Base-by-base conservation (phyloP, 2,329 filamentous ascomycete species). In the Lachnum nothofagi region DNA sequence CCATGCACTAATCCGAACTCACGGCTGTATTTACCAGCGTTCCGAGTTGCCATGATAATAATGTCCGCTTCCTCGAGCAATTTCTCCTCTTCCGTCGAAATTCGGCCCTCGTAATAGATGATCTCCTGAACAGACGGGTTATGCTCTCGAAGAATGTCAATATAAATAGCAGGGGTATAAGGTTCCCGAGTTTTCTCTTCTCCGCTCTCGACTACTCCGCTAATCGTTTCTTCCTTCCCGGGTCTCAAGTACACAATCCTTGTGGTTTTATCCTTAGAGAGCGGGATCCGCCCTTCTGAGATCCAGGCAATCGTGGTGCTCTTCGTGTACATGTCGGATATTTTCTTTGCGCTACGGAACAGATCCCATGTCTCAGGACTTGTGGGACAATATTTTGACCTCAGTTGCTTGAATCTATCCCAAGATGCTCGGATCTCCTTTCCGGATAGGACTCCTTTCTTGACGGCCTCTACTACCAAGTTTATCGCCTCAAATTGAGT, bases 231-330 rank as follows among this genome's bases (percentile, higher is more conserved):
- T 5, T 60, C 61, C 9, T 66, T 67, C 10, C 65, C 66, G 0
- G 69, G 67, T 39, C 67, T 69, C 10, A 72, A 54, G 37, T 70
- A 67, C 0, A 71, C 57, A 38, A 69, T 56, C 2, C 61, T 67
- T 3, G 57, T 56, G 1, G 14, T 8, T 4, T 35, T 42, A 46
- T 39, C 46, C 40, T 35, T 7, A 2, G 60, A 58, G 14, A 72
- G 41, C 8, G 70, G 67, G 10, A 72, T 48, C 14, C 57, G 42
- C 2, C 57, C 51, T 7, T 58, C 47, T 4, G 58, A 57, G 44
- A 62, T 63, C 4, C 70, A 65, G 12, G 72, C 66, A 25, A 72
- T 46, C 1, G 70, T 73, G 3, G 66, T 65, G n/a, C 69, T 71
- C 20, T 63, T 61, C 3, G 62, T 59, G 46, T 72, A 72, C 2